A percentile compares a stretch with the other conserved stretches of the same genome.
Evolutionary conservation across 352 stramenopile genomes (phyloP).

Genomic region (Globisporangium emineosum): DNA sequence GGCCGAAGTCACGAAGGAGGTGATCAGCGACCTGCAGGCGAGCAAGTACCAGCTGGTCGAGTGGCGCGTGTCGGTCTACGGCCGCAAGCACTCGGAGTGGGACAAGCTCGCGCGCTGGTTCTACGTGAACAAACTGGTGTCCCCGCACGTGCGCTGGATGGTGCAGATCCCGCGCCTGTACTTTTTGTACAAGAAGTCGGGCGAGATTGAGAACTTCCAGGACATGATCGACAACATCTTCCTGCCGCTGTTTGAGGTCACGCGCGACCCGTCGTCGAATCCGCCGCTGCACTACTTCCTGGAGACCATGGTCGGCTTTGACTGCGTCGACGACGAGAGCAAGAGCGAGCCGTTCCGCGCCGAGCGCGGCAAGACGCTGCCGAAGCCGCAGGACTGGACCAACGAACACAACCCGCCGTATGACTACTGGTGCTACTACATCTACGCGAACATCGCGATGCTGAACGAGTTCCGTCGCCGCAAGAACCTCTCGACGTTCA

Average conservation of each 20-base stretch:
- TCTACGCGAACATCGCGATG: conserved; percentile 96
- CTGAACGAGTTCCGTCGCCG: conserved; percentile 93
- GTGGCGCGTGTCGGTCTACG: conserved; percentile 94
- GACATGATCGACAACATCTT: conserved; percentile 99
- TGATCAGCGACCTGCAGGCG: conserved; percentile 83
- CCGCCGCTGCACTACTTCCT: conserved; percentile 91
- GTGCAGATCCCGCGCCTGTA: conserved; percentile 98
- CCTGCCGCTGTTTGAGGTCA: conserved; percentile 96
- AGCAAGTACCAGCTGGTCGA: conserved; percentile 95
- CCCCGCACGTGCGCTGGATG: conserved; percentile 96
- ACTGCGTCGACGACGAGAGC: conserved; percentile 99
- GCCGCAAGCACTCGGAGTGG: conserved; percentile 94
- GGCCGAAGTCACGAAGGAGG: conserved; percentile 95
- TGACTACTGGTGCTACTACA: conserved; percentile 96
- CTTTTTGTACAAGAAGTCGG: conserved; percentile 93
- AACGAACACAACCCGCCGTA: conserved; percentile 91
- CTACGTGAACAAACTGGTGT: conserved; percentile 89
- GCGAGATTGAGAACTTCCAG: conserved; percentile 93
- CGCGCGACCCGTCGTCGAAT: conserved; percentile 92
- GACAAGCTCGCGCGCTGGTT: conserved; percentile 96
- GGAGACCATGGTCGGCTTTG: conserved; percentile 96
- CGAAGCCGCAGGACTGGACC: conserved; percentile 85
- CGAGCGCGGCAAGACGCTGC: conserved; percentile 71
- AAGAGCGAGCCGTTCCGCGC: conserved; percentile 87
- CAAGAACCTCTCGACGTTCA: conserved; percentile 91